These are phyloP conservation scores for Quercus suber DNA, from an alignment of 306 rosid genomes.

Conservation along the genomic window DNA sequence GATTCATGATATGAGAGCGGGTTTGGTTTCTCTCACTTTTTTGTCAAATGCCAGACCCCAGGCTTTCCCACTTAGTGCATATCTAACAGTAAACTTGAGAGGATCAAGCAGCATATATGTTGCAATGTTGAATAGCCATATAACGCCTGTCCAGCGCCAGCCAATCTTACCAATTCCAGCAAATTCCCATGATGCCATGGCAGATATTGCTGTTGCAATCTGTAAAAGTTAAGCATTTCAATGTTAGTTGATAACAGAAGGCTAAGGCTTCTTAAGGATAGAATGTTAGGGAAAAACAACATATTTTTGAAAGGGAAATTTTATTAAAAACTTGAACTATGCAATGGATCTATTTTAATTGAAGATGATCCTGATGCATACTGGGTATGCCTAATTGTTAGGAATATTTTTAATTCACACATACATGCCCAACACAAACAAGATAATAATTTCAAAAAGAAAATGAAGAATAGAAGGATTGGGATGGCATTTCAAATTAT, in stretches of 20 bases:
- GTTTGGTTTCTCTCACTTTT: conserved; percentile 42
- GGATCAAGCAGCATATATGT: conserved; percentile 67
- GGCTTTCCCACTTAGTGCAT: conserved; percentile 66
- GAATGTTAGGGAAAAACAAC: background rate
- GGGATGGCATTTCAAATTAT: no score
- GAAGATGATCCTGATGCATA: no score
- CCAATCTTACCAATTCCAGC: conserved; percentile 52
- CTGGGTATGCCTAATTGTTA: no score
- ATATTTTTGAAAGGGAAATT: background rate
- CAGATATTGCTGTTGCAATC: conserved; percentile 67
- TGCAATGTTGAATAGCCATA: conserved; percentile 50
- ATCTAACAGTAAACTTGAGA: conserved; percentile 63
- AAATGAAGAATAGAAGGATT: no score
- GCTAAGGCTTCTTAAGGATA: background rate
- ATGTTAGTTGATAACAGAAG: no score
- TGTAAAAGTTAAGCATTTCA: conserved; percentile 2
- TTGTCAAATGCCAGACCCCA: conserved; percentile 63
- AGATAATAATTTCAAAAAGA: no score
- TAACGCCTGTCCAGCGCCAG: conserved; percentile 67
- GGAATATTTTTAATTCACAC: no score
- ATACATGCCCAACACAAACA: no score
- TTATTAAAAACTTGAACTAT: no score
- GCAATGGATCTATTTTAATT: no score
- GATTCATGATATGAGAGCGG: background rate
- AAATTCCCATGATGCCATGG: conserved; percentile 29